Evolutionary conservation across 441 rosid genomes (phyloP).

Genomic region (Erodium moschatum): DNA sequence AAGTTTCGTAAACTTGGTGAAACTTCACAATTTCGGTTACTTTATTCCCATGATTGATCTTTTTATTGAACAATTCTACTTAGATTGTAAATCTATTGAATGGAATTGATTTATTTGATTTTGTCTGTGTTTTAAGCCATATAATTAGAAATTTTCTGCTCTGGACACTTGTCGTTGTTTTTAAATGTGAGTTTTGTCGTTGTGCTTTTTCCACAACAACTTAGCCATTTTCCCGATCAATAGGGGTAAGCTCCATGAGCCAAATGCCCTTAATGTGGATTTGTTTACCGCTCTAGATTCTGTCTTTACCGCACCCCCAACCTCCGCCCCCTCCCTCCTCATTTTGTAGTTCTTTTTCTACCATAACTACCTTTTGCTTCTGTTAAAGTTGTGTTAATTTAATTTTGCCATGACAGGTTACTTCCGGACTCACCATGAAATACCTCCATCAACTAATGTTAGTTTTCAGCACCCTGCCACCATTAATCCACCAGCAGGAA

Average conservation of each 20-base stretch:
- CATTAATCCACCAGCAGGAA: conserved; percentile 46
- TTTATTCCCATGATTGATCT: not conserved
- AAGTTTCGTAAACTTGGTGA: not conserved
- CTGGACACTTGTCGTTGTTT: not conserved
- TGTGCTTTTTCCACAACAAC: not conserved
- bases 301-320: conserved; percentile 20
- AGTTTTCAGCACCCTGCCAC: conserved; percentile 53
- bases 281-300: not conserved
- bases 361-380: not conserved
- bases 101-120: not conserved
- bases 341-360: not conserved
- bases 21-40: not conserved
- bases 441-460: conserved; percentile 52
- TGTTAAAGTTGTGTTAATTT: conserved; percentile 15
- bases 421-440: conserved; percentile 60
- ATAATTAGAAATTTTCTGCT: not conserved
- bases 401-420: conserved; percentile 43
- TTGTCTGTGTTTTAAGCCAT: not conserved
- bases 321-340: too few species aligned
- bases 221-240: too few species aligned
- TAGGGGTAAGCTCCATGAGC: too few species aligned
- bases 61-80: conserved; percentile 30
- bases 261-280: not conserved
- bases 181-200: conserved; percentile 3
- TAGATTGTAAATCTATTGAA: not conserved